Evolutionary conservation across 192 early-diverging fungal species (phyloP).

Genomic region (Piromyces sp.): DNA sequence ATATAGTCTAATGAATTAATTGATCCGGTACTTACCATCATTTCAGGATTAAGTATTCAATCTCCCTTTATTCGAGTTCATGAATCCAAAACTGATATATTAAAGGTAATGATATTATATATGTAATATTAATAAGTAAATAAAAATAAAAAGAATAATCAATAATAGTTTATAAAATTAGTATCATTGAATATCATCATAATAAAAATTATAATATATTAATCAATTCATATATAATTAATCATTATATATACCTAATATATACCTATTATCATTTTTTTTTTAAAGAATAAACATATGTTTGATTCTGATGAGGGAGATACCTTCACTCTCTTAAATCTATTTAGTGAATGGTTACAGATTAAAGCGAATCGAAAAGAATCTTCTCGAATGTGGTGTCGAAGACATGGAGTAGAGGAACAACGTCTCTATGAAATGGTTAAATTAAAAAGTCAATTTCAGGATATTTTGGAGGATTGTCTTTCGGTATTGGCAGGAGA

Average conservation of each 20-base stretch:
- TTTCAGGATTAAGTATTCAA: conserved; percentile 45
- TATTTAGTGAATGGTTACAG: conserved; percentile 39
- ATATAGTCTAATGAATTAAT: conserved; percentile 24
- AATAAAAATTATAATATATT: too few relatives aligned
- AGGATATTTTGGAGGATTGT: conserved; percentile 32
- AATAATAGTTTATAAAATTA: too few relatives aligned
- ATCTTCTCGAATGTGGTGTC: conserved; percentile 39
- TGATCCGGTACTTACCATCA: conserved; percentile 33
- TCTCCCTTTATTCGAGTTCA: conserved; percentile 35
- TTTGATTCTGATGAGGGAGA: conserved; percentile 40
- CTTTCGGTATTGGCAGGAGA: not conserved
- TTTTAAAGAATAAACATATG: conserved; percentile 19
- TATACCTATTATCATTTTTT: not conserved
- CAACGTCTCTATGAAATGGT: conserved; percentile 54
- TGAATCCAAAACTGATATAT: conserved; percentile 22
- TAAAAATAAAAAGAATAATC: too few relatives aligned
- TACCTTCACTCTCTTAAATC: conserved; percentile 43
- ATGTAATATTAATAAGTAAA: too few relatives aligned
- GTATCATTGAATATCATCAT: too few relatives aligned
- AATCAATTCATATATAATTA: too few relatives aligned
- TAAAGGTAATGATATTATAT: conserved; percentile 16
- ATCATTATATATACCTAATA: too few relatives aligned
- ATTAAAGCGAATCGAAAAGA: conserved; percentile 26
- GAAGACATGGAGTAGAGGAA: conserved; percentile 42
- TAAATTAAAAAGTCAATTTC: conserved; percentile 45